A percentile compares a stretch with the other conserved stretches of the same genome.
Conservation (phyloP, 108 stramenopile genomes). For the Mediolabrus comicus region DNA sequence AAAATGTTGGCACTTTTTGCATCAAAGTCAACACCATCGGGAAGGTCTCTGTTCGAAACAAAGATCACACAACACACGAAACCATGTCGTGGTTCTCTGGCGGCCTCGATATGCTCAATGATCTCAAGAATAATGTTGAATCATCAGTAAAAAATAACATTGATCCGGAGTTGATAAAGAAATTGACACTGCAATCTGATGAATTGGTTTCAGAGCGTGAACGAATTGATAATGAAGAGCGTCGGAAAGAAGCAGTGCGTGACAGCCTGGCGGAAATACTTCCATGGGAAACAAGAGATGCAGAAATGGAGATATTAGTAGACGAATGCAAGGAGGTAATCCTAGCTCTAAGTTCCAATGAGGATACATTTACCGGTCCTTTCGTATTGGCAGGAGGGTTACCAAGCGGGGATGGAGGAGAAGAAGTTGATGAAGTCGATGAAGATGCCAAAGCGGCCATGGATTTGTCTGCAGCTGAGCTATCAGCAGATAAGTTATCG, state of each 20-base stretch:
- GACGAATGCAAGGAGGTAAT: conserved; percentile 89
- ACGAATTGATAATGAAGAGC: conserved; percentile 62
- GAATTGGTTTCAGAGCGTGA: conserved; percentile 75
- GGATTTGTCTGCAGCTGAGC: conserved; percentile 43
- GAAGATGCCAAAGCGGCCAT: conserved; percentile 22
- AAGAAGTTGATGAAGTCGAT: conserved; percentile 41
- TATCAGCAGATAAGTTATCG: conserved; percentile 57
- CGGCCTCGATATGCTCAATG: conserved; percentile 15
- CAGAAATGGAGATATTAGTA: conserved; percentile 83
- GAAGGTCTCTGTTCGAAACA: no score
- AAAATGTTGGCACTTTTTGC: no score
- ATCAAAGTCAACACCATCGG: no score
- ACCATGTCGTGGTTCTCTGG: conserved; percentile 28
- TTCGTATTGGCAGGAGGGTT: conserved; percentile 60
- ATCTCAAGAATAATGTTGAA: conserved; percentile 40
- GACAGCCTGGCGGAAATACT: conserved; percentile 64
- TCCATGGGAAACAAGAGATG: conserved; percentile 86
- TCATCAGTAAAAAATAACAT: conserved; percentile 23
- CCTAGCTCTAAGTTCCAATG: conserved; percentile 54
- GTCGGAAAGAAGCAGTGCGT: conserved; percentile 61
- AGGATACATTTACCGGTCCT: conserved; percentile 79
- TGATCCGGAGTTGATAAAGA: conserved; percentile 64
- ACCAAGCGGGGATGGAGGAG: conserved; percentile 38
- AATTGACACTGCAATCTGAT: conserved; percentile 75
- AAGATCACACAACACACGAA: background rate